Evolutionary conservation across 768 basidiomycete genomes (phyloP).

Genomic region (Clathrus columnatus): DNA sequence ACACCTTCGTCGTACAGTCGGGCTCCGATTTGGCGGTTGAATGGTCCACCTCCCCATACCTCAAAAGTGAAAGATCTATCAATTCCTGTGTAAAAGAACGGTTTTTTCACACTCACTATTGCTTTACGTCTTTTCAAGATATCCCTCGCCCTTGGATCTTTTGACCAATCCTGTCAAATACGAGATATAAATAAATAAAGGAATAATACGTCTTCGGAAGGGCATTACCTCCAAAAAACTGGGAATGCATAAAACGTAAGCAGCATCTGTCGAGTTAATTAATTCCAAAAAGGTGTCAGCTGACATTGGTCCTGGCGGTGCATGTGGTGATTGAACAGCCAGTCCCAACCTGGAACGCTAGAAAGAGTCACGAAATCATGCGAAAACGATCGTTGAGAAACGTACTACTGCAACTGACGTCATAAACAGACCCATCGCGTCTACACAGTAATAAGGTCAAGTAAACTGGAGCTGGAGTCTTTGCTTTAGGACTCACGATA

Average conservation of each 20-base stretch:
- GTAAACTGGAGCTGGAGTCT: slow-evolving; percentile 20
- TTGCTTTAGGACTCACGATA: slow-evolving; percentile 22
- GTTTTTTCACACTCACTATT: not conserved
- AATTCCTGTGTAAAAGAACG: not conserved
- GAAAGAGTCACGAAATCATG: too few species aligned
- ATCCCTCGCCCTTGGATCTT: not conserved
- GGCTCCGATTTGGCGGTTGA: not conserved
- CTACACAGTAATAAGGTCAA: slow-evolving; percentile 15
- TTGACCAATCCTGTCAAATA: not conserved
- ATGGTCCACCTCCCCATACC: not conserved
- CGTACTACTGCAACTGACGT: not conserved
- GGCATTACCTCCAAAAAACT: not conserved
- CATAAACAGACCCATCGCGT: not conserved
- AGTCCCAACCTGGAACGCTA: not conserved
- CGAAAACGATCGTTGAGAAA: not conserved
- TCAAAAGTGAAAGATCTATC: not conserved
- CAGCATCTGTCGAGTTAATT: not conserved
- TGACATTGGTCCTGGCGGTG: not conserved
- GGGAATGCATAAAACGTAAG: not conserved
- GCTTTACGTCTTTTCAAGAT: not conserved
- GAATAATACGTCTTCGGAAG: too few species aligned
- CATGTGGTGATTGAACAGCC: not conserved
- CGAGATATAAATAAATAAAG: not conserved
- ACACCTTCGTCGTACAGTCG: not conserved
- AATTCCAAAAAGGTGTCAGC: not conserved